Percentiles rank a stretch among this genome's conserved stretches.
phyloP scores from a whole-genome alignment of 2,329 filamentous ascomycete species.

The Hymenoscyphus occultus region DNA sequence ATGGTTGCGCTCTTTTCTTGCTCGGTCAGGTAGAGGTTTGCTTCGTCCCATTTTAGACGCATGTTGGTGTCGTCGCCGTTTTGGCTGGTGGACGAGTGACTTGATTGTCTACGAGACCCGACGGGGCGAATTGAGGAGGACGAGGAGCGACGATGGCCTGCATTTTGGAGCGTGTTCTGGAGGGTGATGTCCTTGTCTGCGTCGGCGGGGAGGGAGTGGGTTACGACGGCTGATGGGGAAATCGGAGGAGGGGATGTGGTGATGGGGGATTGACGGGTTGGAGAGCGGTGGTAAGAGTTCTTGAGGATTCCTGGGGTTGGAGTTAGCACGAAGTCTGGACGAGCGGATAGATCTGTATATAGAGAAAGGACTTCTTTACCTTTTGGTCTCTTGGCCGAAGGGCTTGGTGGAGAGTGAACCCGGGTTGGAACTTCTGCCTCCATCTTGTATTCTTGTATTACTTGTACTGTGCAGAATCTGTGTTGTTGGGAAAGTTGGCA shows the following conservation, averaged over 20 bases:
- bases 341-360: background rate
- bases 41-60: slow-evolving; percentile 97
- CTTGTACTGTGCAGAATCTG: background rate
- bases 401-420: slow-evolving; percentile 35
- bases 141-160: slow-evolving; percentile 81
- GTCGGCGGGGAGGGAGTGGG: slow-evolving; percentile 38
- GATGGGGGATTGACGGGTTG: slow-evolving; percentile 41
- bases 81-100: slow-evolving; percentile 16
- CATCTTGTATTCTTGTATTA: slow-evolving; percentile 21
- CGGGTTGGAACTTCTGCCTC: slow-evolving; percentile 28
- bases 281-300: slow-evolving; percentile 70
- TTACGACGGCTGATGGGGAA: slow-evolving; percentile 30
- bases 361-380: slow-evolving; percentile 27
- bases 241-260: slow-evolving; percentile 44
- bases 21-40: slow-evolving; percentile 94
- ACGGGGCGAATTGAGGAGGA: slow-evolving; percentile 61
- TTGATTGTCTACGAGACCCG: slow-evolving; percentile 43
- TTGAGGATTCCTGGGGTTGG: slow-evolving; percentile 81
- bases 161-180: slow-evolving; percentile 92
- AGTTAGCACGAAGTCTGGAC: slow-evolving; percentile 4
- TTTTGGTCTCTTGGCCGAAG: slow-evolving; percentile 38
- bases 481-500: background rate
- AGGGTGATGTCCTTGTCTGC: slow-evolving; percentile 86
- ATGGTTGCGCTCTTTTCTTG: slow-evolving; percentile 93
- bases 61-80: slow-evolving; percentile 52